phyloP scores from a whole-genome alignment of 2,329 filamentous ascomycete species.

The Colletotrichum brevisporum region DNA sequence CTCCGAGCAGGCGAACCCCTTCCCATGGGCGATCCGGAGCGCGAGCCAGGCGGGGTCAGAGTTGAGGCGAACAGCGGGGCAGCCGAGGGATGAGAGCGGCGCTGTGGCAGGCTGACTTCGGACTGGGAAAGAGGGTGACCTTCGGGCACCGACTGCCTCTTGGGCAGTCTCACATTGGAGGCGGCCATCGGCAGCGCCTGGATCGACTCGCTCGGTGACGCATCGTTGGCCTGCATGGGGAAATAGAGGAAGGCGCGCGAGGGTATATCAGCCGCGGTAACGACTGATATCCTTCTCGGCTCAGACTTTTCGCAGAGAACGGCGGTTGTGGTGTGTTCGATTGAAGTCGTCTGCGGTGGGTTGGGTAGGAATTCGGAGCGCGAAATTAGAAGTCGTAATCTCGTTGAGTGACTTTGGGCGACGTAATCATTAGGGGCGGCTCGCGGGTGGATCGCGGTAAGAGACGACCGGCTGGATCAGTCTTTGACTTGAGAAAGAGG shows the following conservation, averaged over 20 bases:
- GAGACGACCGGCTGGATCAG: constrained; percentile 4
- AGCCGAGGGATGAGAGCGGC: constrained; percentile 69
- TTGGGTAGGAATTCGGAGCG: not conserved
- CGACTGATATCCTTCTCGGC: constrained; percentile 36
- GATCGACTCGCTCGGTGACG: constrained; percentile 75
- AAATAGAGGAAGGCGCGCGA: constrained; percentile 50
- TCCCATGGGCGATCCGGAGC: constrained; percentile 77
- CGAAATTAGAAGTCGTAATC: constrained; percentile 27
- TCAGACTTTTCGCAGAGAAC: constrained; percentile 26
- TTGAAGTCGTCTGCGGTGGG: not conserved
- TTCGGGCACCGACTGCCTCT: constrained; percentile 70
- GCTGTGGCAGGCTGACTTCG: constrained; percentile 68
- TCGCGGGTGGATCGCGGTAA: constrained; percentile 32
- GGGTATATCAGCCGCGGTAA: constrained; percentile 31
- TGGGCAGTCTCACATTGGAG: constrained; percentile 71
- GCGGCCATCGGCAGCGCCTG: constrained; percentile 78
- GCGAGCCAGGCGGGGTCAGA: constrained; percentile 76
- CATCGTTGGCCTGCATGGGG: constrained; percentile 79
- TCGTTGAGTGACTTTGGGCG: constrained; percentile 27
- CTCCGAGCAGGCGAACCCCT: constrained; percentile 70
- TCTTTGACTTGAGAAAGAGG: constrained; percentile 7
- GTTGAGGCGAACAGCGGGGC: constrained; percentile 76
- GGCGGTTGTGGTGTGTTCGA: not conserved
- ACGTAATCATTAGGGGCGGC: constrained; percentile 31
- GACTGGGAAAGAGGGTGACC: constrained; percentile 63